Evolutionary conservation across 768 basidiomycete genomes (phyloP), one percentile per base, ranked within the genome.

Genomic region (Podaxis carcinomalis): DNA sequence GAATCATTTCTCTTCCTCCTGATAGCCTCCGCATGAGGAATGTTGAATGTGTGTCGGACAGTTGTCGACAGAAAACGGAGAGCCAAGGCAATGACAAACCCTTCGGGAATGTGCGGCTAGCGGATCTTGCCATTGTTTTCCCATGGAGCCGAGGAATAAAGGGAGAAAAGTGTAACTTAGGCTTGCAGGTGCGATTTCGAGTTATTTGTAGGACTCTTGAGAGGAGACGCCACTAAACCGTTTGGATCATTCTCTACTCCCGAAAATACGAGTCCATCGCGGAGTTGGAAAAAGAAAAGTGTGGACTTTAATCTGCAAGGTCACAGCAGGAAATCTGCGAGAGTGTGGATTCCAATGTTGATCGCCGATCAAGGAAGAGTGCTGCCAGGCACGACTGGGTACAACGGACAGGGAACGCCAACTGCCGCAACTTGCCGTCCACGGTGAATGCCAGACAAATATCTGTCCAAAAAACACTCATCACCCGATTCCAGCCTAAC

Each of bases 301-400:
- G 52, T 44, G n/a, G 32, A 62, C 10, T 23, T 66, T 53, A 51
- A 56, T 46, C 55, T 21, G 44, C 55, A 56, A 40, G 53, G 53
- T 14, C 21, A 55, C 37, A 55, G 49, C 19, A 60, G 59, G 59
- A 53, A 72, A 70, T 56, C 69, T 72, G 69, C 75, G 76, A 75
- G 70, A 72, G 66, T 62, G 68, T 65, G 57, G 57, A 37, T 70
- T 68, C 27, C 53, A 71, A 69, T 69, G 67, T 75, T 85, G 84
- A 85, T 85, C 82, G 77, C 82, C 82, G 84, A 85, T 85, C 84
- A 85, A 77, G 73, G 73, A 77, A 75, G 72, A 67, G 71, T 71
- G 63, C 63, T 64, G 61, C 66, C 72, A 78, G 74, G 75, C 72
- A 78, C 77, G 64, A 11, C 23, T 40, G 39, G 16, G 25, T 25